These are phyloP conservation scores for Colletotrichum spinosum DNA, from an alignment of 2,329 filamentous ascomycete genomes.

Conservation along the genomic window DNA sequence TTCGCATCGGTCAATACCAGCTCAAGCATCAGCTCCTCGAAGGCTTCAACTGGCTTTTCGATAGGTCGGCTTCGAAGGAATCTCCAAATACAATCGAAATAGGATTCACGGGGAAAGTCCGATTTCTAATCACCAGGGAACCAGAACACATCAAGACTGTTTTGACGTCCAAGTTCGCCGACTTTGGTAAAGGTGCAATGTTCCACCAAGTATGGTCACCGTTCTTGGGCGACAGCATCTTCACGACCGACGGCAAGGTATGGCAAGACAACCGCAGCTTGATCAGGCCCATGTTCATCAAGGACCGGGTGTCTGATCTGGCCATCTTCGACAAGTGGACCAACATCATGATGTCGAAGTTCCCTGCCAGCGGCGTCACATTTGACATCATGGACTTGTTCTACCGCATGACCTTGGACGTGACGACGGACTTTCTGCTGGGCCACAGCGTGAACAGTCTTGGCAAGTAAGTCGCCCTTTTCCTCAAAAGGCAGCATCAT, in stretches of 20 bases:
- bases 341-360: conserved; percentile 65
- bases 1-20: conserved; percentile 31
- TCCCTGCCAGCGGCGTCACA: conserved; percentile 64
- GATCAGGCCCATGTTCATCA: conserved; percentile 65
- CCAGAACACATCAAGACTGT: conserved; percentile 59
- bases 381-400: conserved; percentile 73
- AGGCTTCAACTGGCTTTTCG: conserved; percentile 46
- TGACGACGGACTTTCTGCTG: conserved; percentile 76
- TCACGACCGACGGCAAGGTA: conserved; percentile 61
- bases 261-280: conserved; percentile 67
- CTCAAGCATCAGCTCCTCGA: conserved; percentile 45
- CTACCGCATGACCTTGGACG: conserved; percentile 74
- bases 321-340: conserved; percentile 71
- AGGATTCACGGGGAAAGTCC: conserved; percentile 44
- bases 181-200: conserved; percentile 60
- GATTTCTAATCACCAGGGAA: conserved; percentile 62
- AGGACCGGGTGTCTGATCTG: conserved; percentile 60
- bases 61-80: conserved; percentile 41
- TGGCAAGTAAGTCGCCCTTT: conserved; percentile 46
- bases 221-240: conserved; percentile 68
- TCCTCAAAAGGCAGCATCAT: conserved; percentile 17
- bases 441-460: conserved; percentile 66
- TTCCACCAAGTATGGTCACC: conserved; percentile 57
- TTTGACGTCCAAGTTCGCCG: conserved; percentile 66
- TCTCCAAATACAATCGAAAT: conserved; percentile 53